Conservation (phyloP, 75 land plant species). For the Cunninghamia lanceolata region DNA sequence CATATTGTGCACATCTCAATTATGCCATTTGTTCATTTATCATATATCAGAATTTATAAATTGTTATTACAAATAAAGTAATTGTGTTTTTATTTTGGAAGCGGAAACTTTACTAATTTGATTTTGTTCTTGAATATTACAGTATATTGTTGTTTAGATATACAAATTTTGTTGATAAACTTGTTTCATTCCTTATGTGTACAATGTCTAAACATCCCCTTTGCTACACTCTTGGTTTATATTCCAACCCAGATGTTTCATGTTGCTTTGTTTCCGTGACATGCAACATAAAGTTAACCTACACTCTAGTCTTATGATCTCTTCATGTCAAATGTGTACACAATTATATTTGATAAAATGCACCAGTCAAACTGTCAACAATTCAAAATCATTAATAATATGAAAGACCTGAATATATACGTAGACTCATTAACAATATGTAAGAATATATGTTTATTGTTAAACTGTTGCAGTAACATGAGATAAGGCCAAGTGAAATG, state of each 20-base stretch:
- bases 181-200: background rate
- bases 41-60: background rate
- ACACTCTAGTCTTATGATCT: background rate
- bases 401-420: background rate
- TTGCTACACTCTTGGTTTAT: background rate
- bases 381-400: no score
- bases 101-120: background rate
- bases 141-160: background rate
- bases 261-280: background rate
- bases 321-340: background rate
- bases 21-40: background rate
- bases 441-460: no score
- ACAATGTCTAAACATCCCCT: background rate
- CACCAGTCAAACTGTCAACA: no score
- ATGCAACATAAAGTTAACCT: background rate
- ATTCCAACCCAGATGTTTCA: background rate
- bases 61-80: background rate
- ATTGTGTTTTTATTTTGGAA: background rate
- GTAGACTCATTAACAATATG: no score
- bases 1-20: background rate
- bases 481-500: background rate
- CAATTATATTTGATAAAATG: no score
- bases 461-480: background rate
- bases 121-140: background rate
- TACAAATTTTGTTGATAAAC: background rate